These are phyloP conservation scores for Colletotrichum sp. DNA, from an alignment of 2,329 filamentous ascomycete species.

Conservation along the genomic window DNA sequence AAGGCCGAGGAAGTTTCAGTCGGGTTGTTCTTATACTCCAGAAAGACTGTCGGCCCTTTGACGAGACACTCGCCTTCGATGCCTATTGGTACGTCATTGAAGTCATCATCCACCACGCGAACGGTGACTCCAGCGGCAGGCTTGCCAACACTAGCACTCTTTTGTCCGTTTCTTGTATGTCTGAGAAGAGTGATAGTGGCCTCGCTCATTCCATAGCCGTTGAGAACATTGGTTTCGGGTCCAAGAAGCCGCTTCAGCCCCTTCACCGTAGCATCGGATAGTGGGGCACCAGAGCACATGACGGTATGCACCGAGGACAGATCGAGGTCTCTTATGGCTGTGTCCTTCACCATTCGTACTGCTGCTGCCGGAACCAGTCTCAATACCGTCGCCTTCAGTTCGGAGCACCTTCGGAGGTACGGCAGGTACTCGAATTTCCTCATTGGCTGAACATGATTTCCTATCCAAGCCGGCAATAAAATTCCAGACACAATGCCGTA, in stretches of 20 bases:
- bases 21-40: background rate
- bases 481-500: conserved; percentile 28
- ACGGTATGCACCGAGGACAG: background rate
- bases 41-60: background rate
- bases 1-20: conserved; percentile 22
- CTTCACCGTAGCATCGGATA: conserved; percentile 22
- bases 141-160: background rate
- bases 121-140: background rate
- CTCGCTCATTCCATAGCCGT: conserved; percentile 30
- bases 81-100: background rate
- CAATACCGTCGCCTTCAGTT: conserved; percentile 24
- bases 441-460: conserved; percentile 25
- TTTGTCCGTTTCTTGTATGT: conserved; percentile 22
- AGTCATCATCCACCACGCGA: background rate
- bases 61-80: background rate
- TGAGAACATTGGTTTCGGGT: conserved; percentile 19
- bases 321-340: background rate
- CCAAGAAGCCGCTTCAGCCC: conserved; percentile 17
- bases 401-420: conserved; percentile 24
- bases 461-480: conserved; percentile 24
- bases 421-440: conserved; percentile 23
- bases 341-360: conserved; percentile 25
- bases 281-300: background rate
- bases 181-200: conserved; percentile 24
- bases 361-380: conserved; percentile 26